Evolutionary conservation across 2,329 filamentous ascomycete genomes (phyloP), one percentile per base, ranked within the genome.

Genomic region (Hymenoscyphus linearis): DNA sequence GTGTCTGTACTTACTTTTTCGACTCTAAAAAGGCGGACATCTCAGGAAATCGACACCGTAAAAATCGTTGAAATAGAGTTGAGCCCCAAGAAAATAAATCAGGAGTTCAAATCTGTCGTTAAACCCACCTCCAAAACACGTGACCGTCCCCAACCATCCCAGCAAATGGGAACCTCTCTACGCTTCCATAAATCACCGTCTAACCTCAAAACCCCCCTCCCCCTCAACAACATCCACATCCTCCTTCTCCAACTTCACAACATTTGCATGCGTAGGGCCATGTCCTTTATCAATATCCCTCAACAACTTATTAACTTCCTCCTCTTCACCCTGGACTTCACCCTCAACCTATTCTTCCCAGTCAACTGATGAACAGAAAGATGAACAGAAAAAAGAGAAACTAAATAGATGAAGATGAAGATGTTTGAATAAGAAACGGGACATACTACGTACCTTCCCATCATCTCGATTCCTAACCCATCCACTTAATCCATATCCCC

Each of bases 271-370:
- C 1, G 80, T 77, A 0, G 93, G 93, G n/a, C n/a, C n/a, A n/a
- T n/a, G n/a, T 0, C 93, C 93, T 58, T 85, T 82, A 69, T 91
- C 82, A 54, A 97, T 77, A 64, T 91, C 86, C 67, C 88, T 84
- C 37, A 96, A 76, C 66, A 97, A 88, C 60, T 85, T 82, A 58
- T 85, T 76, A 27, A 98, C 73, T 2, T 81, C 76, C 0, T 85
- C 81, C 1, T 86, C 80, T 1, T 83, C 79, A 34, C 91, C 93
- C 73, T 98, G 93, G 4, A 88, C 92, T 76, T 97, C 93, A 27
- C 93, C 93, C 71, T 91, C 85, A 54, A 98, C 93, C 91, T 96
- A 25, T 47, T 25, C 4, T 16, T n/a, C 14, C n/a, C 36, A 12
- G n/a, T 40, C 36, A 40, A 40, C n/a, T 2, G n/a, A 16, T 40